Percentiles rank a stretch among this genome's conserved stretches.
Conservation (phyloP, 116 monocot species). For the Posidonia oceanica region DNA sequence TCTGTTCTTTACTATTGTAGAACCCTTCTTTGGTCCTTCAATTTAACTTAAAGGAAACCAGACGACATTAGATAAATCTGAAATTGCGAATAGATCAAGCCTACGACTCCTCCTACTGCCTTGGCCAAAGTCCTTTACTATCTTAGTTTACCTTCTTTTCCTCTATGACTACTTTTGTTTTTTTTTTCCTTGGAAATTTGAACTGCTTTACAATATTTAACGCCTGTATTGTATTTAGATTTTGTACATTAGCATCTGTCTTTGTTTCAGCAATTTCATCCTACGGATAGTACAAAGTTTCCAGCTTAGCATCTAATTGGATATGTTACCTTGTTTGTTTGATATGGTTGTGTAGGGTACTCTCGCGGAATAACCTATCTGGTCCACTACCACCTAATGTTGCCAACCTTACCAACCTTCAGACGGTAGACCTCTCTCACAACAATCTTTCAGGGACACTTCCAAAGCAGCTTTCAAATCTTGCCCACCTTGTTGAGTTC, state of each 20-base stretch:
- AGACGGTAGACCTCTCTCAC: constrained; percentile 44
- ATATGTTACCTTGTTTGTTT: constrained; percentile 8
- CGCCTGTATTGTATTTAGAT: not conserved
- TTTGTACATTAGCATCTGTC: too few relatives aligned
- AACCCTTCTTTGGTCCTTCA: too few relatives aligned
- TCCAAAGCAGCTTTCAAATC: constrained; percentile 50
- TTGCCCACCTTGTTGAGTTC: constrained; percentile 42
- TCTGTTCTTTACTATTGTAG: not conserved
- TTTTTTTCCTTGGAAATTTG: not conserved
- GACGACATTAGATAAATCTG: too few relatives aligned
- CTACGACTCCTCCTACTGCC: too few relatives aligned
- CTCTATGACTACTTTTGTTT: not conserved
- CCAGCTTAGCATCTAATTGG: not conserved
- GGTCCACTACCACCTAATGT: constrained; percentile 42
- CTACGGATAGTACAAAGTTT: not conserved
- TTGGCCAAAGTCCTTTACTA: too few relatives aligned
- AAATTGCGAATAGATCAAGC: too few relatives aligned
- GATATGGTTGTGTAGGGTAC: constrained; percentile 26
- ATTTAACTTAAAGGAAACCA: too few relatives aligned
- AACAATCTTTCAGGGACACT: constrained; percentile 50
- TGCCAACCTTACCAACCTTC: constrained; percentile 46
- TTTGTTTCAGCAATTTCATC: too few relatives aligned
- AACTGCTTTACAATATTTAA: not conserved
- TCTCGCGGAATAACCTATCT: constrained; percentile 56
- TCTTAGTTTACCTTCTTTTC: too few relatives aligned